A percentile compares a stretch with the other conserved stretches of the same genome.
phyloP scores from a whole-genome alignment of 148 eudicot genomes.

The Pharnaceum exiguum region DNA sequence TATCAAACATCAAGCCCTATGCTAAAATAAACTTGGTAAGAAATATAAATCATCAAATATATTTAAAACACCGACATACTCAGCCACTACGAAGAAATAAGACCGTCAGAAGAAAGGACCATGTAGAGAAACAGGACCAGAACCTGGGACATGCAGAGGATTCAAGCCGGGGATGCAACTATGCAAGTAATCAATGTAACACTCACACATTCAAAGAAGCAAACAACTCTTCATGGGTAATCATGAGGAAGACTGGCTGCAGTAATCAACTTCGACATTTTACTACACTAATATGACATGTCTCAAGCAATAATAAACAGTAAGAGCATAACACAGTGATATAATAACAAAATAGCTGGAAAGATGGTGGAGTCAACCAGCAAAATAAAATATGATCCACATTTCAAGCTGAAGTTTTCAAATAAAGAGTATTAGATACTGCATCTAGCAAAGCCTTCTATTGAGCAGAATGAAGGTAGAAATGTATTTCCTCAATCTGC shows the following conservation, averaged over 20 bases:
- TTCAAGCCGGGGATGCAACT: neutral
- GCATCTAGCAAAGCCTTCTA: conserved; percentile 26
- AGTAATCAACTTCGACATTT: conserved; percentile 7
- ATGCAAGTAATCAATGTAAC: neutral
- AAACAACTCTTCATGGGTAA: conserved; percentile 3
- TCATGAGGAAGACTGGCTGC: neutral
- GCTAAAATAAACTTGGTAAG: neutral
- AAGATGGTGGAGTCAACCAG: conserved; percentile 10
- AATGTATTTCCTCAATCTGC: conserved; percentile 12
- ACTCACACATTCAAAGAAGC: conserved; percentile 1
- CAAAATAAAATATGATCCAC: conserved; percentile 21
- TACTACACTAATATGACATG: neutral
- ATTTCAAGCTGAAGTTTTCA: conserved; percentile 28
- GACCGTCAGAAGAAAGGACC: too few relatives aligned
- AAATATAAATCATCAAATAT: neutral
- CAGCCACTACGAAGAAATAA: too few relatives aligned
- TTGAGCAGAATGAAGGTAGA: conserved; percentile 17
- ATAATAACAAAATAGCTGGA: conserved; percentile 14
- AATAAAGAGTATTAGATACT: conserved; percentile 19
- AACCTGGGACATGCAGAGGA: neutral
- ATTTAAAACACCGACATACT: neutral
- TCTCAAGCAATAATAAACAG: neutral
- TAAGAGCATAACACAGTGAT: neutral
- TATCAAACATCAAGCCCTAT: neutral
- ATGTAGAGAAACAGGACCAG: conserved; percentile 6